These are phyloP conservation scores for Hypoxylon rickii DNA, from an alignment of 495 filamentous ascomycete genomes.

Conservation along the genomic window DNA sequence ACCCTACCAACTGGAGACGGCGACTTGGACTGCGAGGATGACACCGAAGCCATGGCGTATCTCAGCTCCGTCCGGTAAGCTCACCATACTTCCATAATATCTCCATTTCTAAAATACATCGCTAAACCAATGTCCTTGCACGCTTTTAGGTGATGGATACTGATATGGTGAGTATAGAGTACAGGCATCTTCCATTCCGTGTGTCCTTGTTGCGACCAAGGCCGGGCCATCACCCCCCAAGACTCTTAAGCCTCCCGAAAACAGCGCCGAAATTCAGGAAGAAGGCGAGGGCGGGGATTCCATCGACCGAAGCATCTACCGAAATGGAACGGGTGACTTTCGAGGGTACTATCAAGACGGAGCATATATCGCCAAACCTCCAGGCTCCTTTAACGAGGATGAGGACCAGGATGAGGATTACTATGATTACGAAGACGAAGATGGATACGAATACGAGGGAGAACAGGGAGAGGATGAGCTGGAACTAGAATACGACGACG, in stretches of 20 bases:
- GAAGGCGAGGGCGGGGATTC: slow-evolving; percentile 35
- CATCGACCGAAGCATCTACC: slow-evolving; percentile 48
- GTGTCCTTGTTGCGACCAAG: slow-evolving; percentile 63
- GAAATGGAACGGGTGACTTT: slow-evolving; percentile 50
- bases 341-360: slow-evolving; percentile 71
- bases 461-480: slow-evolving; percentile 12
- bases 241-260: slow-evolving; percentile 15
- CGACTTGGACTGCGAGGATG: slow-evolving; percentile 61
- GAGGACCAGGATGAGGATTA: slow-evolving; percentile 20
- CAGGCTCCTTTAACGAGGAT: slow-evolving; percentile 31
- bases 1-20: slow-evolving; percentile 44
- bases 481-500: slow-evolving; percentile 18
- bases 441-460: slow-evolving; percentile 4
- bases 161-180: slow-evolving; percentile 62
- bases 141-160: slow-evolving; percentile 35
- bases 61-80: slow-evolving; percentile 80
- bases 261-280: slow-evolving; percentile 24
- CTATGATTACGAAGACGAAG: slow-evolving; percentile 5
- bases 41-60: slow-evolving; percentile 71
- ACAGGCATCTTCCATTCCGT: slow-evolving; percentile 72
- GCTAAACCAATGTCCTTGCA: slow-evolving; percentile 23
- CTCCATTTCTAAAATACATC: slow-evolving; percentile 13
- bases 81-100: slow-evolving; percentile 24
- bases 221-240: slow-evolving; percentile 51
- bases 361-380: slow-evolving; percentile 65